Evolutionary conservation across 2,329 filamentous ascomycete genomes (phyloP).

Genomic region (Orbilia blumenaviensis): DNA sequence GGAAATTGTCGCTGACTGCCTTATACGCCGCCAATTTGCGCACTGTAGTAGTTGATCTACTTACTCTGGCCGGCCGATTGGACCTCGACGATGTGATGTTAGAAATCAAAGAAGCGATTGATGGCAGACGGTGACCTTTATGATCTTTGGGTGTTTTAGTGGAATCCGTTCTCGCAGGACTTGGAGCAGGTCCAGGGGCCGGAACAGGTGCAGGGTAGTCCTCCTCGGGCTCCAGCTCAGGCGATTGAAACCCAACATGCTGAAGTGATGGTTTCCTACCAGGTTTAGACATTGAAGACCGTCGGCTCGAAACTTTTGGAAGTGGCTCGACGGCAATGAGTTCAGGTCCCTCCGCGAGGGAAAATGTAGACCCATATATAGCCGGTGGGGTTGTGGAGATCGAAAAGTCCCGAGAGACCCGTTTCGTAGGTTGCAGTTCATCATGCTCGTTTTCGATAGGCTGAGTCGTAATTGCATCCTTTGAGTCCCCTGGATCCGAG

Average conservation of each 20-base stretch:
- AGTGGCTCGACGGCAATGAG: neutral
- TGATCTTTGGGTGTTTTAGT: slow-evolving; percentile 7
- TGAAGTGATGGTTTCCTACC: slow-evolving; percentile 27
- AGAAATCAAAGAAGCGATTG: slow-evolving; percentile 28
- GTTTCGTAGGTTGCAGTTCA: neutral
- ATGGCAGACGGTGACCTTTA: neutral
- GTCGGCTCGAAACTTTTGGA: slow-evolving; percentile 8
- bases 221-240: neutral
- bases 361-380: slow-evolving; percentile 26
- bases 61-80: neutral
- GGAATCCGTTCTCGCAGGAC: neutral
- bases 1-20: slow-evolving; percentile 46
- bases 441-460: neutral
- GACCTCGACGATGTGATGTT: slow-evolving; percentile 2
- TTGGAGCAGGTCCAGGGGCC: slow-evolving; percentile 11
- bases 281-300: slow-evolving; percentile 26
- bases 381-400: slow-evolving; percentile 30
- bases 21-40: slow-evolving; percentile 34
- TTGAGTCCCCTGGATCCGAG: neutral
- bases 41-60: slow-evolving; percentile 1
- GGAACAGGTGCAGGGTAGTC: neutral
- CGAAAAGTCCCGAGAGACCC: slow-evolving; percentile 30
- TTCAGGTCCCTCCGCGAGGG: slow-evolving; percentile 3
- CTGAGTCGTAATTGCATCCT: neutral
- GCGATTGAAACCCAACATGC: slow-evolving; percentile 46